Evolutionary conservation across 1,284 basidiomycete species (phyloP).

Genomic region (Trichosporon sp.): DNA sequence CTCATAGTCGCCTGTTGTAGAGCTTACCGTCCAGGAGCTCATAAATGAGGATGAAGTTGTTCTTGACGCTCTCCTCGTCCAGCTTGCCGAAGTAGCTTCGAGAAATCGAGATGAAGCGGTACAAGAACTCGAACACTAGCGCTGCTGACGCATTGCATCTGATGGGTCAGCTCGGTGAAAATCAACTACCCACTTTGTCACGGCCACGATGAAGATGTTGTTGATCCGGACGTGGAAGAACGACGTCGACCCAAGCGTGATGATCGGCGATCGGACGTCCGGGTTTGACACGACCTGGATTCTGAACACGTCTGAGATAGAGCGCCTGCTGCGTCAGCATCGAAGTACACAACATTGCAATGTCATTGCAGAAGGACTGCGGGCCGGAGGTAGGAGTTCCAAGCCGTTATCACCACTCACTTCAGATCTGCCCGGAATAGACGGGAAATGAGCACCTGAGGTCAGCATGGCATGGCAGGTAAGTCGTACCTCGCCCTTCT

Average conservation of each 20-base stretch:
- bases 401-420: conserved; percentile 52
- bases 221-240: conserved; percentile 96
- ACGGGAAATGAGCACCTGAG: conserved; percentile 83
- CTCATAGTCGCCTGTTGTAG: background rate
- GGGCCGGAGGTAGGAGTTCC: too few relatives aligned
- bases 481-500: conserved; percentile 80
- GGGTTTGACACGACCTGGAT: conserved; percentile 98
- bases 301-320: conserved; percentile 94
- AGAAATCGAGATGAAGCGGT: conserved; percentile 88
- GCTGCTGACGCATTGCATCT: conserved; percentile 96
- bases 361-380: too few relatives aligned
- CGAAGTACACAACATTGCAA: background rate
- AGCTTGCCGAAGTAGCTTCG: conserved; percentile 96
- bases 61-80: conserved; percentile 96
- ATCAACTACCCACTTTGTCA: conserved; percentile 70
- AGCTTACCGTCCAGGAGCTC: conserved; percentile 83
- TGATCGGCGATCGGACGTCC: conserved; percentile 92
- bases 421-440: conserved; percentile 90
- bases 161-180: background rate
- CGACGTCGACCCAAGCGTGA: conserved; percentile 92
- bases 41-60: conserved; percentile 96
- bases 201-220: conserved; percentile 89
- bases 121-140: conserved; percentile 95
- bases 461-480: background rate
- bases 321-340: conserved; percentile 58